These are phyloP conservation scores for Setomelanomma holmii DNA, from an alignment of 2,329 filamentous ascomycete genomes.

Conservation along the genomic window DNA sequence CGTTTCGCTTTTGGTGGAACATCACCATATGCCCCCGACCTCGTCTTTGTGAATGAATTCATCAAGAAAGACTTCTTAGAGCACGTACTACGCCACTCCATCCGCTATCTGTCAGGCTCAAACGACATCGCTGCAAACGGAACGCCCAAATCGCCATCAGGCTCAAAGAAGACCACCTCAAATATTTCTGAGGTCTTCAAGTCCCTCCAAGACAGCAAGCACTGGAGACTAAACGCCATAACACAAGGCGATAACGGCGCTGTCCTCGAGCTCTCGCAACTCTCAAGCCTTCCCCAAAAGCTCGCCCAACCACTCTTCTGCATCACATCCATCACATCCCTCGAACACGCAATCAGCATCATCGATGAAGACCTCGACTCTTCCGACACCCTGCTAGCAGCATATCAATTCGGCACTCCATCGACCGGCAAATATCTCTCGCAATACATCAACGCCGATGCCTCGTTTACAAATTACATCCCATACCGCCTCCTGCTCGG, in stretches of 20 bases:
- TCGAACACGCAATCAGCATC: slow-evolving; percentile 64
- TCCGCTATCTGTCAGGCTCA: slow-evolving; percentile 33
- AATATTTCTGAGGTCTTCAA: slow-evolving; percentile 12
- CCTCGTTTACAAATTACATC: slow-evolving; percentile 65
- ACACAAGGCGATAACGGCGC: slow-evolving; percentile 34
- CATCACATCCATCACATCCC: slow-evolving; percentile 57
- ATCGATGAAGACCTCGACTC: slow-evolving; percentile 42
- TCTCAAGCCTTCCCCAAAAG: slow-evolving; percentile 43
- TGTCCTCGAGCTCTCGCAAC: slow-evolving; percentile 36
- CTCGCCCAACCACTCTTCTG: slow-evolving; percentile 52
- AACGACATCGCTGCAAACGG: slow-evolving; percentile 13
- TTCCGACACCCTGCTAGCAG: slow-evolving; percentile 48
- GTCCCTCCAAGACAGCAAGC: slow-evolving; percentile 16
- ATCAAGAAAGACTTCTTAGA: slow-evolving; percentile 62
- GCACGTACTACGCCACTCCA: slow-evolving; percentile 53
- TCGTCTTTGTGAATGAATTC: slow-evolving; percentile 71
- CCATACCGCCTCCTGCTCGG: slow-evolving; percentile 60
- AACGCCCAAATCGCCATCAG: slow-evolving; percentile 7
- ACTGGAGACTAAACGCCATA: slow-evolving; percentile 29
- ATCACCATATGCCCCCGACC: slow-evolving; percentile 67
- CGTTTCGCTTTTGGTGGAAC: slow-evolving; percentile 63
- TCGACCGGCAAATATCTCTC: slow-evolving; percentile 64
- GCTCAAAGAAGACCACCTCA: slow-evolving; percentile 15
- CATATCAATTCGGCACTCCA: slow-evolving; percentile 61
- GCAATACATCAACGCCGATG: slow-evolving; percentile 61